Evolutionary conservation across 2,329 filamentous ascomycete genomes (phyloP).

Genomic region (Aaosphaeria arxii): DNA sequence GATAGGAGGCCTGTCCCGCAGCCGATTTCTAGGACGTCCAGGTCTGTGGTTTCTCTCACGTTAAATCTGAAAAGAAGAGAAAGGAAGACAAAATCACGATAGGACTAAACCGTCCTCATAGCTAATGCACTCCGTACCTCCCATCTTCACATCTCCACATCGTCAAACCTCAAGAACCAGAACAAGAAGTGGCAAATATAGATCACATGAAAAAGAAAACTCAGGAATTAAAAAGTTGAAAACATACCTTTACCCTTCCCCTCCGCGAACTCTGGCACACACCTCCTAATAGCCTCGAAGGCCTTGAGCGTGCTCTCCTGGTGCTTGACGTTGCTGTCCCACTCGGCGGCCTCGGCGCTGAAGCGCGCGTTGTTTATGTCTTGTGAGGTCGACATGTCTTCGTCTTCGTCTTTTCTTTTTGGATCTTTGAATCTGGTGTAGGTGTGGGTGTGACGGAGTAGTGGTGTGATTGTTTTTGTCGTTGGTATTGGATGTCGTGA

Average conservation of each 20-base stretch:
- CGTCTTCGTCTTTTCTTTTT: too few species aligned
- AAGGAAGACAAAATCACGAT: neutral
- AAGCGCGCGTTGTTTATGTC: conserved; percentile 47
- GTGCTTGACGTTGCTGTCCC: conserved; percentile 54
- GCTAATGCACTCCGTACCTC: too few species aligned
- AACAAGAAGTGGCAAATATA: too few species aligned
- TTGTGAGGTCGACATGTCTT: conserved; percentile 8
- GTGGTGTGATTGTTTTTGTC: too few species aligned
- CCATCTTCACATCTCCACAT: too few species aligned
- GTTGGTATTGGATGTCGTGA: too few species aligned
- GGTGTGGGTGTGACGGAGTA: conserved; percentile 1
- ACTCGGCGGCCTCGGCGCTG: conserved; percentile 53
- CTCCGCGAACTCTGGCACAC: conserved; percentile 33
- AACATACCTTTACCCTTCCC: conserved; percentile 23
- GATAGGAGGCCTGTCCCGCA: conserved; percentile 57
- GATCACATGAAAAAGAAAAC: neutral
- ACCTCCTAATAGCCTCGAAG: conserved; percentile 43
- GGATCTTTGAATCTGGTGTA: neutral
- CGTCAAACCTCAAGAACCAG: too few species aligned
- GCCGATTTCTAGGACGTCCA: conserved; percentile 55
- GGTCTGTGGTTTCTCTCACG: conserved; percentile 9
- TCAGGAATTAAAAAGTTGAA: neutral
- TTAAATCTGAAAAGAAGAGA: neutral
- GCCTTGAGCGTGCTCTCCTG: conserved; percentile 45
- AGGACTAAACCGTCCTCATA: too few species aligned